These are phyloP conservation scores for Wickerhamiella sorbophila DNA, from an alignment of 805 yeast genomes.

Conservation along the genomic window DNA sequence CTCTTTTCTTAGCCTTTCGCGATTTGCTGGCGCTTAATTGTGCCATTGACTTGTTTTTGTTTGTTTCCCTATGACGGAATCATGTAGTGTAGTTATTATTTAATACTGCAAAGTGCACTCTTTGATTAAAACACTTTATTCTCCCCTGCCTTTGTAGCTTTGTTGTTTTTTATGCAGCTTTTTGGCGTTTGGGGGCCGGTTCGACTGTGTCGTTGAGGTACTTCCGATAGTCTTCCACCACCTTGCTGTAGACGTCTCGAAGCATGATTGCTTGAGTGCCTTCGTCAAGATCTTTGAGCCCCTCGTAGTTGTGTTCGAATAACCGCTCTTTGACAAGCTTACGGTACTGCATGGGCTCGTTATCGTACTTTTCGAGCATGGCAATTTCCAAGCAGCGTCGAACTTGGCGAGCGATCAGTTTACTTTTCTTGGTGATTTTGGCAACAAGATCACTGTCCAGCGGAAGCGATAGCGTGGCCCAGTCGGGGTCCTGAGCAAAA, in stretches of 20 bases:
- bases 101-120: conserved; percentile 1
- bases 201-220: neutral
- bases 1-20: neutral
- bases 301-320: conserved; percentile 67
- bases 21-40: neutral
- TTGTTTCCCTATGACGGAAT: neutral
- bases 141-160: neutral
- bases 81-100: conserved; percentile 3
- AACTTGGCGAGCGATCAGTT: conserved; percentile 68
- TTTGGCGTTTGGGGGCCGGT: neutral
- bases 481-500: conserved; percentile 32
- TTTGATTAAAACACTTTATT: neutral
- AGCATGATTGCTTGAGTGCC: conserved; percentile 60
- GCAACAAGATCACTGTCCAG: conserved; percentile 13
- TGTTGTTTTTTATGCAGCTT: neutral
- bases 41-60: neutral
- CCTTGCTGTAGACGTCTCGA: conserved; percentile 45
- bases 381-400: conserved; percentile 66
- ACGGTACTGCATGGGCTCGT: conserved; percentile 27
- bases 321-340: conserved; percentile 60
- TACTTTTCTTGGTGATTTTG: conserved; percentile 29
- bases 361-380: conserved; percentile 29
- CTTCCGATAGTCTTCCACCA: conserved; percentile 1
- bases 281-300: conserved; percentile 53
- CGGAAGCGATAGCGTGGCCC: neutral